Evolutionary conservation across 2,329 filamentous ascomycete genomes (phyloP), one percentile per base, ranked within the genome.

Genomic region (Colletotrichum godetiae): DNA sequence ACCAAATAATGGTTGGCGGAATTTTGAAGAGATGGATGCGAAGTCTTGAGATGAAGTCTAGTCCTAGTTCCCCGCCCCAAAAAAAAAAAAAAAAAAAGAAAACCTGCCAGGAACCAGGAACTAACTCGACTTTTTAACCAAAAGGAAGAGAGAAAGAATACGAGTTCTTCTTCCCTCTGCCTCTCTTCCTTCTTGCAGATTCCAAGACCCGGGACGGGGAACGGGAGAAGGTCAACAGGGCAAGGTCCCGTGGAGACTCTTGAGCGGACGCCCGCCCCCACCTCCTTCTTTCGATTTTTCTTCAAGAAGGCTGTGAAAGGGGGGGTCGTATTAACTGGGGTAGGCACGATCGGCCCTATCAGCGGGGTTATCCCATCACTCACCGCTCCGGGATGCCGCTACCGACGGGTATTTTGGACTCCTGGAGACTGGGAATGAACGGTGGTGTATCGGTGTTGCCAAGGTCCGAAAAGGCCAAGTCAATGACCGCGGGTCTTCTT

Each of bases 271-370:
- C 42, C 61, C 60, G 42, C 46, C 61, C 52, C 61, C 33, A 22
- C 8, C 46, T 64, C 15, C 13, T 64, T 37, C 66, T 42, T 42
- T 61, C 52, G 59, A 53, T 59, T 59, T 59, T 58, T 46, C 55
- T 37, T n/a, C 19, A 37, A 22, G 33, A 37, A 60, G 57, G 49
- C 15, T 57, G 52, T 56, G 62, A 24, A 52, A 52, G 10, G 22
- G 42, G 67, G 60, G 60, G 67, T 71, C 56, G 60, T 71, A 71
- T 73, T 49, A 42, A 73, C 71, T 73, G 71, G 67, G 67, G 71
- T 66, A 10, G 42, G 42, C 42, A n/a, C 49, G 7, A 66, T 73
- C 67, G 71, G 71, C 67, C 71, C 67, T 73, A 73, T 73, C 71
- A n/a, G 67, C 71, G 60, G 67, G 67, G 67, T 52, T 49, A 55